Evolutionary conservation across 331 rosid genomes (phyloP), one percentile per base, ranked within the genome.

Genomic region (Acacia pycnantha): DNA sequence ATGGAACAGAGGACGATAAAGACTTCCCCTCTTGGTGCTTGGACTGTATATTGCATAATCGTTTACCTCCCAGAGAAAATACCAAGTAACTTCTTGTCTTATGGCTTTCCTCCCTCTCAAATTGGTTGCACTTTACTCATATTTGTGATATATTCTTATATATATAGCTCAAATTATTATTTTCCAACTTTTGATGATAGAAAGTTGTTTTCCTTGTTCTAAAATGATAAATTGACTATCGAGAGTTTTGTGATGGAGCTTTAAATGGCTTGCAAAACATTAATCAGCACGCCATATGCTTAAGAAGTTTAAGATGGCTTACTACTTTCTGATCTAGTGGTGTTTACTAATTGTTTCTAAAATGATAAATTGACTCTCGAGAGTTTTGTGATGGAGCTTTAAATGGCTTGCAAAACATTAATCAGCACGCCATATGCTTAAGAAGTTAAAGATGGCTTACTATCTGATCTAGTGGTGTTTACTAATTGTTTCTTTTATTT

Each of bases 1-100:
- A 94, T 88, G 99, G 97, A 82, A 87, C 91, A 29, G 98, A 94
- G 88, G 98, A 94, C 78, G 99, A 94, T 78, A 96, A 92, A 84
- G 99, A 94, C 83, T 87, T 96, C 47, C 99, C 99, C 19, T 90
- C 89, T 88, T 96, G 99, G 99, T 92, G 97, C 87, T 83, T 94
- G 78, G 99, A 96, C 74, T 96, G 97, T 18, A 86, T 96, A 65
- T 90, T 96, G 88, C 90, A 85, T 83, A 92, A 92, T 83, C 97
- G 97, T 59, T 85, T 94, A 50, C 97, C 99, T 84, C 90, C 98
- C 19, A 90, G 97, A 92, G 99, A 96, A 87, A 90, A 92, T 83
- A 92, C 98, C 8, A 96, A 96, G 98, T 96, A 96, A 82, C 19
- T 58, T 83, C 79, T 80, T 79, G 37, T 81, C 31, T 46, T 71